Evolutionary conservation across 2,329 filamentous ascomycete genomes (phyloP), one percentile per base, ranked within the genome.

Genomic region (Daldinia eschscholtzii): DNA sequence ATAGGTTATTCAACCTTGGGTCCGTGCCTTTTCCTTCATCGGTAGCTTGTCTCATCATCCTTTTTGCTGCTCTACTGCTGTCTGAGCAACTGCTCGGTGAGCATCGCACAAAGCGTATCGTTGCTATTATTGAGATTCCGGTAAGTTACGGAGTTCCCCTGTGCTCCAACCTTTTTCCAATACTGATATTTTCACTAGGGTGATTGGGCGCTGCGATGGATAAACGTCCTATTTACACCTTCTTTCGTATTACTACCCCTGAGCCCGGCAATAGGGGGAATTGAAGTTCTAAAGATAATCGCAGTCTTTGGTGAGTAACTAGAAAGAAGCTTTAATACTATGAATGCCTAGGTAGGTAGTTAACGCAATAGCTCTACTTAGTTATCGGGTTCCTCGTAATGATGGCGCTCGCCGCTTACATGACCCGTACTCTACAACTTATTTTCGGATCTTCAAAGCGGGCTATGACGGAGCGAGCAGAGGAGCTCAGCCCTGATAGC

Each of bases 161-260:
- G 13, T 4, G 1, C 48, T 1, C 13, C n/a, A n/a, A 15, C 0
- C 6, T 2, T 13, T 10, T 5, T n/a, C 35, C 1, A 5, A 26
- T 52, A 15, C 59, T 77, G 33, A 72, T 42, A 56, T 42, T 71
- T 58, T 37, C 13, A n/a, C 4, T 66, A 88, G 85, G 85, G 85
- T 52, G 84, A 84, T 6, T 89, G 87, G 83, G 83, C 86, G 5
- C 79, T 89, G 28, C 82, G 84, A 48, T 89, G 87, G 81, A 88
- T 89, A 72, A 87, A 84, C 64, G 79, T 89, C 57, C 84, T 88
- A 71, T 89, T 89, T 72, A 87, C 84, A 2, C 87, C 87, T 7
- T 84, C 86, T 0, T 90, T 90, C 78, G 83, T 89, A 6, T 80
- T 88, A 30, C 79, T 90, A 0, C 87, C 88, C 6, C 79, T 90